Evolutionary conservation across 2,329 filamentous ascomycete species (phyloP).

Genomic region (Epichloe scottii): DNA sequence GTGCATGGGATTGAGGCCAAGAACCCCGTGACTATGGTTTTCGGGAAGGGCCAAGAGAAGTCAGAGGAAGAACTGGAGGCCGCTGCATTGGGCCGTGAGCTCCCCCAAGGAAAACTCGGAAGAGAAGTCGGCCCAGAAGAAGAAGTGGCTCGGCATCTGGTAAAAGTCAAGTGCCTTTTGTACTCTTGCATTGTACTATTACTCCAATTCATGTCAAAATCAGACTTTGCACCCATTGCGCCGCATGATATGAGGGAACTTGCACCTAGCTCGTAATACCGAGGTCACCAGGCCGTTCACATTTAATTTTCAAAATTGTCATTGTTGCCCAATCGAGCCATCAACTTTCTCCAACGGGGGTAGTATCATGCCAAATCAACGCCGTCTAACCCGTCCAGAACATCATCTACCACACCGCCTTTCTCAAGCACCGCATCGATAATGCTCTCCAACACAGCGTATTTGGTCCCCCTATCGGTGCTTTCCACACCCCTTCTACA

Average conservation of each 20-base stretch:
- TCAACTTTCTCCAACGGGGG: too few relatives aligned
- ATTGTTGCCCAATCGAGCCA: too few relatives aligned
- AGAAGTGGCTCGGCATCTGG: constrained; percentile 82
- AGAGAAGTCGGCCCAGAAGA: constrained; percentile 29
- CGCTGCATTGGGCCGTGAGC: constrained; percentile 23
- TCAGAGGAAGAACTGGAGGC: constrained; percentile 25
- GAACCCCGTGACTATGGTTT: constrained; percentile 37
- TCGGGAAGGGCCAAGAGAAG: constrained; percentile 24
- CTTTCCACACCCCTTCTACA: constrained; percentile 70
- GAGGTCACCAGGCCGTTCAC: neutral
- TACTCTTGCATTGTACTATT: neutral
- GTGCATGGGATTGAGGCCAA: constrained; percentile 67
- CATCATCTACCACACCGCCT: constrained; percentile 74
- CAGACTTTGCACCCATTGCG: neutral
- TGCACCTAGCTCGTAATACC: too few relatives aligned
- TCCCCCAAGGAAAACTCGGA: constrained; percentile 16
- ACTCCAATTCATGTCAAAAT: neutral
- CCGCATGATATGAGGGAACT: neutral
- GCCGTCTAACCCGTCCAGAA: constrained; percentile 66
- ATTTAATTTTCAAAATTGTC: neutral
- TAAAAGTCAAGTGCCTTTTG: constrained; percentile 22
- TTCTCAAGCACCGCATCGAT: constrained; percentile 63
- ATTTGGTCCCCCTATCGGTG: constrained; percentile 75
- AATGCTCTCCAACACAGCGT: constrained; percentile 58
- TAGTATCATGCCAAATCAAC: constrained; percentile 49